phyloP scores from a whole-genome alignment of 2,329 filamentous ascomycete genomes.

The Dothideomycetes sp. region DNA sequence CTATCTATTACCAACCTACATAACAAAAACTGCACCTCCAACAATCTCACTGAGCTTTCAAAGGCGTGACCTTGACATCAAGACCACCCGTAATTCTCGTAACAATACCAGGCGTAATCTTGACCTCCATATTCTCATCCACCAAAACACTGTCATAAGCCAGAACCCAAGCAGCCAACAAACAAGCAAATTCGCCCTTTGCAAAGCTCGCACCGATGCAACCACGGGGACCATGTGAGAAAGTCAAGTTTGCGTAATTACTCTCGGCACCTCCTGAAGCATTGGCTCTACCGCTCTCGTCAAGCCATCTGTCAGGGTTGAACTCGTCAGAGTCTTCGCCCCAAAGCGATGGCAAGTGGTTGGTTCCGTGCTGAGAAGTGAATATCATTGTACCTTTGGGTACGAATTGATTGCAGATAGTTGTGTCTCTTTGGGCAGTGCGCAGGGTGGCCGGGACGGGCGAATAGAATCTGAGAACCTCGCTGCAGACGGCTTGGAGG shows the following conservation, averaged over 20 bases:
- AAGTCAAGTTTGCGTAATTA: constrained; percentile 35
- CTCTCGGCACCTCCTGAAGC: constrained; percentile 30
- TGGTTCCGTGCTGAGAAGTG: constrained; percentile 34
- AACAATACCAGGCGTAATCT: constrained; percentile 10
- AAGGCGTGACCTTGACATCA: constrained; percentile 6
- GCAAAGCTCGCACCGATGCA: constrained; percentile 26
- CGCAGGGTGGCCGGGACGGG: constrained; percentile 17
- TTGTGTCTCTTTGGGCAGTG: constrained; percentile 16
- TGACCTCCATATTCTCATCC: constrained; percentile 13
- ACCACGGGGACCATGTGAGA: constrained; percentile 31
- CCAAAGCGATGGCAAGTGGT: constrained; percentile 35
- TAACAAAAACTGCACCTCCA: too few relatives aligned
- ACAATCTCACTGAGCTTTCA: too few relatives aligned
- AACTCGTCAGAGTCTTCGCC: constrained; percentile 34
- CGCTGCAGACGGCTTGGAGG: constrained; percentile 39
- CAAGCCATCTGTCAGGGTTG: constrained; percentile 37
- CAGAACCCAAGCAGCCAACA: constrained; percentile 20
- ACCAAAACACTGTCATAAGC: constrained; percentile 17
- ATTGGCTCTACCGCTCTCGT: constrained; percentile 29
- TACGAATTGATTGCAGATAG: constrained; percentile 25
- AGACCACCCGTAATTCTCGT: constrained; percentile 13
- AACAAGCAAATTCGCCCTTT: constrained; percentile 20
- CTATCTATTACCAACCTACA: too few relatives aligned
- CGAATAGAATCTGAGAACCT: constrained; percentile 17
- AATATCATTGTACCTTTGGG: constrained; percentile 32